Conservation (phyloP, 2,329 filamentous ascomycete species). For the Didymosphaeria variabile region DNA sequence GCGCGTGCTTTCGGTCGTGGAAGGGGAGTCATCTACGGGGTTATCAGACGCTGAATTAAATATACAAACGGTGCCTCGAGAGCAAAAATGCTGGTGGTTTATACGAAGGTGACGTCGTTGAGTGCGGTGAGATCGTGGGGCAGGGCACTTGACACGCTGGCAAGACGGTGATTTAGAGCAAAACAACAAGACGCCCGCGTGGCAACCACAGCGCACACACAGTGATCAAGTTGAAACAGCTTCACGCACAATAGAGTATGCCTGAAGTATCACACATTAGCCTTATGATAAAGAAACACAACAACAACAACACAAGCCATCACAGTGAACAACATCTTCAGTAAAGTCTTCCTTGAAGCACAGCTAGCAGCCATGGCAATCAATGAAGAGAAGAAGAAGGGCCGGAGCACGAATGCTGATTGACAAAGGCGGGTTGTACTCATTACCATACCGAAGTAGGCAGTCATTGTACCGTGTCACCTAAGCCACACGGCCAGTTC, state of each 20-base stretch:
- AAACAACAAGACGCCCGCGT: neutral
- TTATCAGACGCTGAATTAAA: neutral
- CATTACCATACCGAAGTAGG: no score
- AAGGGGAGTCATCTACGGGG: neutral
- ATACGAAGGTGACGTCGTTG: neutral
- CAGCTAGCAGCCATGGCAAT: slow-evolving; percentile 8
- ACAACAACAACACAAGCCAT: neutral
- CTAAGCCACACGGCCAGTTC: neutral
- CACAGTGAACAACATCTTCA: neutral
- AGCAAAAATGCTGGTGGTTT: no score
- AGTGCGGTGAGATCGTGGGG: neutral
- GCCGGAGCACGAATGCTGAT: slow-evolving; percentile 1
- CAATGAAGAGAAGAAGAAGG: slow-evolving; percentile 6
- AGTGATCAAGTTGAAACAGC: neutral
- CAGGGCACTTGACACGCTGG: neutral
- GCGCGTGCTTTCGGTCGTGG: neutral
- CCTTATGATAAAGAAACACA: neutral
- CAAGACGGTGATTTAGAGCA: neutral
- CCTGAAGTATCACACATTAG: neutral
- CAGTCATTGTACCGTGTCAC: neutral
- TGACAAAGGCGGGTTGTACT: neutral
- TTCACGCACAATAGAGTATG: neutral
- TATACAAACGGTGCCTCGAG: no score
- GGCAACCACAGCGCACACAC: neutral
- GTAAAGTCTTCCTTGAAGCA: slow-evolving; percentile 5